Evolutionary conservation across 2,329 filamentous ascomycete species (phyloP), one percentile per base, ranked within the genome.

Genomic region (Coleophoma eucalyptorum): DNA sequence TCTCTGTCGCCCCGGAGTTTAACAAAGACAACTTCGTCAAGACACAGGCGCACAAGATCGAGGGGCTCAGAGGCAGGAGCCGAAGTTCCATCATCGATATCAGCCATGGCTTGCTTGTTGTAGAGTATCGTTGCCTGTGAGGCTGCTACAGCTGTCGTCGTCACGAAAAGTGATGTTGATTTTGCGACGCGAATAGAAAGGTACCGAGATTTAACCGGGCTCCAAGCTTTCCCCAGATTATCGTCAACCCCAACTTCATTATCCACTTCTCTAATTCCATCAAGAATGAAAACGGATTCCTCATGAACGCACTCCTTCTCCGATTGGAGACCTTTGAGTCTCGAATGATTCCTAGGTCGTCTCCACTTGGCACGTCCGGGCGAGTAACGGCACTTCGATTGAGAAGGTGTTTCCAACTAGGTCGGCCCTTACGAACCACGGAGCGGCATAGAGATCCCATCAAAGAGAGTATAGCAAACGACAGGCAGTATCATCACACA

Each of bases 21-120:
- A 60, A 99, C 93, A 71, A 97, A 96, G 47, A 99, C 94, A 43
- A 94, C 84, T 72, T 99, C 94, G 70, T 97, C 93, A 44, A 99
- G 82, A 60, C 93, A 90, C 50, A 99, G 83, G 61, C 92, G 90
- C 61, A 99, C 94, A 40, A 99, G 84, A 71, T 97, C 94, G 65
- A 99, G 87, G 50, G 95, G 93, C 75, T 99, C 93, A 48, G 92
- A 86, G 51, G 91, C 88, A 51, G 88, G 80, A 60, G 79, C 77
- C 48, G 77, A 69, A 52, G 81, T 77, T 59, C 86, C 83, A 66
- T 91, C 88, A 66, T 88, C 89, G 57, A 78, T 80, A 71, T 96
- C 92, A 62, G 92, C 89, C 92, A 97, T 97, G 54, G 58, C 49
- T 72, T 58, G 58, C 49, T 40, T 31, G 8, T 16, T 35, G 15